Evolutionary conservation across 148 eudicot species (phyloP), one percentile per base, ranked within the genome.

Genomic region (Amaranthus palmeri): DNA sequence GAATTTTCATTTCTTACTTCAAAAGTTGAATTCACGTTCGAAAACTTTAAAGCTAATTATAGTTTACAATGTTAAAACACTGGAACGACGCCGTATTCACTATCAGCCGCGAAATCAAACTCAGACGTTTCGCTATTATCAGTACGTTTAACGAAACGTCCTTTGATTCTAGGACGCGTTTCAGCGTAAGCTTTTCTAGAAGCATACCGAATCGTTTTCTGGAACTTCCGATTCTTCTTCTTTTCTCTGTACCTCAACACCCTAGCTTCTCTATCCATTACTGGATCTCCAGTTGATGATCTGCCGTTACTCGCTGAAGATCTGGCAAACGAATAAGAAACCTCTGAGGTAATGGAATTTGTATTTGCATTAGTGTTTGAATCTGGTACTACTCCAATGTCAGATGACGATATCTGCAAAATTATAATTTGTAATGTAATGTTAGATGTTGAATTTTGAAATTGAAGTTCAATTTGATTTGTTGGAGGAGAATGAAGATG

Each of bases 121-220:
- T 73, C 47, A 58, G 78, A 74, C 36, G 61, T 78, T 3, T 76
- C 63, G 1, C 77, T 85, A 0, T 50, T 40, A 1, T 88, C 90
- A 11, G 83, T 78, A 44, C 93, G 81, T 72, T 89, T 93, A 0
- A 96, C 96, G 71, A 93, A 93, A 61, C 98, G 87, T 54, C 98
- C 98, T 63, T 93, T 93, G 58, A 93, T 81, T 44, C 98, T 81
- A 0, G 98, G 98, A 76, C 98, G 79, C 6, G 86, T 87, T 70
- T 93, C 98, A 5, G 98, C 98, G 61, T 93, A 93, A 0, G 98
- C 98, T 64, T 93, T 93, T 14, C 98, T 76, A 0, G 97, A 93
- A 8, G 98, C 97, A 73, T 93, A 93, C 2, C 98, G 85, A 46
- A 93, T 91, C 7, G 97, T 93, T 77, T 93, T 93, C 86, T 93